phyloP scores from a whole-genome alignment of 2,329 filamentous ascomycete genomes.

The Metarhizium album region DNA sequence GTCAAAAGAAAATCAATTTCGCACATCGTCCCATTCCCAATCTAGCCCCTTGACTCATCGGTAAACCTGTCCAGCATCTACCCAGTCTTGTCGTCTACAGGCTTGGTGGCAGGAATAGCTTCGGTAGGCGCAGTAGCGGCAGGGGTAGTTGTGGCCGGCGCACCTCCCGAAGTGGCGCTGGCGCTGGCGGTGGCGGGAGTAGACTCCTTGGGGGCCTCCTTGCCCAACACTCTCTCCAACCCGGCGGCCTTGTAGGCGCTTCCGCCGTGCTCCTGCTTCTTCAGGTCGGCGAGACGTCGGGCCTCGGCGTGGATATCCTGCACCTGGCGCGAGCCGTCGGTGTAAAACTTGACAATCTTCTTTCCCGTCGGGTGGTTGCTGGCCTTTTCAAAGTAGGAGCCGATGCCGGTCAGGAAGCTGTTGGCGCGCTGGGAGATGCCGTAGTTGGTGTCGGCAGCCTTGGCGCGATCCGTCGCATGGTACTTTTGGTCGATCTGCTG shows the following conservation, averaged over 20 bases:
- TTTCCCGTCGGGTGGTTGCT: constrained; percentile 77
- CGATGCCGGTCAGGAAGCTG: constrained; percentile 52
- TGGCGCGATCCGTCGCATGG: constrained; percentile 79
- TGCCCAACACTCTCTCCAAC: constrained; percentile 46
- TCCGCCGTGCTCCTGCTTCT: constrained; percentile 54
- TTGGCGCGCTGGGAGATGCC: constrained; percentile 66
- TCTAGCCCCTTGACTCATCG: background rate
- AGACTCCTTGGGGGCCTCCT: constrained; percentile 31
- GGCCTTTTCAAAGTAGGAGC: constrained; percentile 93
- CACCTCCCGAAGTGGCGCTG: constrained; percentile 4
- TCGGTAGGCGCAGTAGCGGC: constrained; percentile 4
- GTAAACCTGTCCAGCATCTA: background rate
- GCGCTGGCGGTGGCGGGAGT: constrained; percentile 6
- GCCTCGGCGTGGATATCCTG: constrained; percentile 91
- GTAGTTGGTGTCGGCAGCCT: constrained; percentile 74
- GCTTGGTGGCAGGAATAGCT: constrained; percentile 12
- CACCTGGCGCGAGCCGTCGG: constrained; percentile 75
- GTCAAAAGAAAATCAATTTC: background rate
- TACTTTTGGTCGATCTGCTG: constrained; percentile 72
- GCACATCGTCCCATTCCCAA: background rate
- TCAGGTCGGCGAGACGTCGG: constrained; percentile 74
- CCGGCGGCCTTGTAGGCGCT: constrained; percentile 50
- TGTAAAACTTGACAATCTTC: constrained; percentile 82
- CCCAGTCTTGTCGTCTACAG: constrained; percentile 15
- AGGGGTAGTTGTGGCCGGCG: constrained; percentile 1